phyloP scores from a whole-genome alignment of 495 filamentous ascomycete genomes.

The Trichoderma erinaceum region DNA sequence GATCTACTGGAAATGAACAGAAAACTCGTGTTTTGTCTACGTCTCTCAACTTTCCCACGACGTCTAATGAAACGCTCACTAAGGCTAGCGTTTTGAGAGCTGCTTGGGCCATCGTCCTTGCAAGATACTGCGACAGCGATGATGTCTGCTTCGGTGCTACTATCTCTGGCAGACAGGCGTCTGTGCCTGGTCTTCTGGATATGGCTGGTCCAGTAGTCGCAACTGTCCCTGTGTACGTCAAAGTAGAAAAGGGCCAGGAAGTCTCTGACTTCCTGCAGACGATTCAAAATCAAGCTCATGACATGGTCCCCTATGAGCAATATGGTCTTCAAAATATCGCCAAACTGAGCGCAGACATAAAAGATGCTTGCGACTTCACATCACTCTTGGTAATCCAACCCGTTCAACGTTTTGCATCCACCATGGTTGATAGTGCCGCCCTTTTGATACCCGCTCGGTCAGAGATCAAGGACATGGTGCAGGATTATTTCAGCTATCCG shows the following conservation, averaged over 20 bases:
- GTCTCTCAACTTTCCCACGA: conserved; percentile 18
- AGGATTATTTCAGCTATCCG: conserved; percentile 13
- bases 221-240: conserved; percentile 3
- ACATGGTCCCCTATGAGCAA: conserved; percentile 14
- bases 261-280: neutral
- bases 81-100: conserved; percentile 41
- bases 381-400: conserved; percentile 6
- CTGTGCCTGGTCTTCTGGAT: neutral
- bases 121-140: conserved; percentile 30
- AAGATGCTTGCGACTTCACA: conserved; percentile 13
- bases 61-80: conserved; percentile 23
- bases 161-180: conserved; percentile 3
- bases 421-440: neutral
- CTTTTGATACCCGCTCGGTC: neutral
- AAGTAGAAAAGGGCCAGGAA: neutral
- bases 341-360: conserved; percentile 2
- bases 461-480: conserved; percentile 10
- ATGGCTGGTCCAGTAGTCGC: conserved; percentile 6
- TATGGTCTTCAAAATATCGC: conserved; percentile 13
- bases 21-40: neutral
- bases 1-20: conserved; percentile 23
- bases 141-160: conserved; percentile 10
- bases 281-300: conserved; percentile 10
- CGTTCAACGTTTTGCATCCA: neutral
- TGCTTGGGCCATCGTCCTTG: conserved; percentile 39